A percentile compares a stretch with the other conserved stretches of the same genome.
phyloP scores from a whole-genome alignment of 73 alveolate species.

The Tetrahymena thermophila region DNA sequence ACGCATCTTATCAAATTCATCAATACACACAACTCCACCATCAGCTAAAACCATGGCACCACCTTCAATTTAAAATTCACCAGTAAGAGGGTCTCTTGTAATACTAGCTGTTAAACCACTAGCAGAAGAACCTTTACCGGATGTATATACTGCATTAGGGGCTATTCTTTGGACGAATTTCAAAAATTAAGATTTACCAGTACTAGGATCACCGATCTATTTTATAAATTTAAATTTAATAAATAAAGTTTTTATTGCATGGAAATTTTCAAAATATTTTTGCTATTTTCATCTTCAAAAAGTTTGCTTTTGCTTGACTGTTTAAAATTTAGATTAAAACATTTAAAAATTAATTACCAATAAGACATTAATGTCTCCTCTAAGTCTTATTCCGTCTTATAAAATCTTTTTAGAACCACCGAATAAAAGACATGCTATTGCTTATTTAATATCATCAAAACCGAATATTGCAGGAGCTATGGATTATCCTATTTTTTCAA shows the following conservation, averaged over 20 bases:
- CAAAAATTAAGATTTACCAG: constrained; percentile 94
- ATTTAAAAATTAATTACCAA: constrained; percentile 7
- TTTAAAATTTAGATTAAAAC: not conserved
- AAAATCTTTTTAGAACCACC: constrained; percentile 97
- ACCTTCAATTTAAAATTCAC: constrained; percentile 95
- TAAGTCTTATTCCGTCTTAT: constrained; percentile 96
- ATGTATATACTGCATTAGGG: constrained; percentile 97
- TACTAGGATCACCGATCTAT: constrained; percentile 98
- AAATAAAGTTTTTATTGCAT: no score
- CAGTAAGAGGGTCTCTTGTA: constrained; percentile 76
- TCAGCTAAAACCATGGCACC: constrained; percentile 99
- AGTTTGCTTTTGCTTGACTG: not conserved
- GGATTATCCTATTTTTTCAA: constrained; percentile 79
- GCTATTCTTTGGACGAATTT: constrained; percentile 96
- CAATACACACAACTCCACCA: constrained; percentile 99
- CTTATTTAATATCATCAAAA: constrained; percentile 90
- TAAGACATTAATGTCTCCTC: constrained; percentile 99
- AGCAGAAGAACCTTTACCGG: constrained; percentile 99
- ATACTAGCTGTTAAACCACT: constrained; percentile 99
- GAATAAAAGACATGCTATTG: constrained; percentile 93
- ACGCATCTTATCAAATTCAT: constrained; percentile 99
- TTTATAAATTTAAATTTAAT: not conserved
- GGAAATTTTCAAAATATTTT: not conserved
- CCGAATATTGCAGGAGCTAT: constrained; percentile 96
- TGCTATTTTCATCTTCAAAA: not conserved